These are phyloP conservation scores for Artemisia argyi DNA, from an alignment of 129 eudicot species.

Conservation along the genomic window DNA sequence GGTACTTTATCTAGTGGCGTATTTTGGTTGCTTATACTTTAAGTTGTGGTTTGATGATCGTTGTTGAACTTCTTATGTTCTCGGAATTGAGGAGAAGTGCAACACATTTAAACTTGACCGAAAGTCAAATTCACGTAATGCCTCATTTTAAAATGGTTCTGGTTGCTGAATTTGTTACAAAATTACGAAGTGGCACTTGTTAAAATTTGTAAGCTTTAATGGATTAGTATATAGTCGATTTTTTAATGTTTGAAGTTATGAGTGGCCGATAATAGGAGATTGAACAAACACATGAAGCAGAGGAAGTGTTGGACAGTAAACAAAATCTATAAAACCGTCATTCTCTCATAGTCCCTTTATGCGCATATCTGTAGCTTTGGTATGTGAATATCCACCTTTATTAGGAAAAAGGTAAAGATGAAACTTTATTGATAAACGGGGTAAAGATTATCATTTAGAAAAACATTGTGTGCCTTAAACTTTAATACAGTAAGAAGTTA, in stretches of 20 bases:
- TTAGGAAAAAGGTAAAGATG: no score
- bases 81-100: not conserved
- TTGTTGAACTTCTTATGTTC: not conserved
- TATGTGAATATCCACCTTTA: no score
- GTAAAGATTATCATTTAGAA: no score
- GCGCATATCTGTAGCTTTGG: no score
- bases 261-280: not conserved
- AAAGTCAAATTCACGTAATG: not conserved
- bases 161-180: constrained; percentile 6
- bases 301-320: not conserved
- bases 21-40: not conserved
- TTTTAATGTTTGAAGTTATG: constrained; percentile 3
- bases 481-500: no score
- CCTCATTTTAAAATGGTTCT: not conserved
- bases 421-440: no score
- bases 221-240: not conserved
- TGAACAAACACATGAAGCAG: not conserved
- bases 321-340: not conserved
- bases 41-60: constrained; percentile 10
- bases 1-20: not conserved
- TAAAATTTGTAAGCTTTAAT: not conserved
- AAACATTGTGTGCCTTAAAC: no score
- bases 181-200: not conserved
- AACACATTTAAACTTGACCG: not conserved
- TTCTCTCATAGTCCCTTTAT: not conserved